A percentile compares a stretch with the other conserved stretches of the same genome.
Evolutionary conservation across 2,329 filamentous ascomycete species (phyloP).

Genomic region (Aspergillus jensenii): DNA sequence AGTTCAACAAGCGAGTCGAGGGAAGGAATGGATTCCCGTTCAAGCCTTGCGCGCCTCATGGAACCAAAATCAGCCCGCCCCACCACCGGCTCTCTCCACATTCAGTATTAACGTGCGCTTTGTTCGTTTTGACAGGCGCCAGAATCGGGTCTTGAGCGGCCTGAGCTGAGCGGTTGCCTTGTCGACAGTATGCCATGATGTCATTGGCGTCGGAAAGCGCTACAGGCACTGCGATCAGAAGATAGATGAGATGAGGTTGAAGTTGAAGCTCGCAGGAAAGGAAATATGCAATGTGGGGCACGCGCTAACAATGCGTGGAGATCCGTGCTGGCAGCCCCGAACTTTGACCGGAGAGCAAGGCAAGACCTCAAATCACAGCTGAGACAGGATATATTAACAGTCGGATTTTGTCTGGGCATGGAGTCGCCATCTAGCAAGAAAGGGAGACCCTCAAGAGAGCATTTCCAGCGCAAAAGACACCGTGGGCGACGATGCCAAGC

Average conservation of each 20-base stretch:
- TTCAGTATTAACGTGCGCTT: neutral
- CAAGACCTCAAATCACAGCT: neutral
- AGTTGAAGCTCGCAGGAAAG: neutral
- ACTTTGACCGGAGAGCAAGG: neutral
- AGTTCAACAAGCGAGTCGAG: conserved; percentile 6
- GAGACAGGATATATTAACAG: neutral
- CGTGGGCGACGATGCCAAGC: neutral
- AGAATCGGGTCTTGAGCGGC: neutral
- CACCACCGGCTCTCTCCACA: conserved; percentile 4
- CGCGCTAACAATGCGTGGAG: neutral
- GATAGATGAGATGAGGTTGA: neutral
- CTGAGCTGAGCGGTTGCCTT: neutral
- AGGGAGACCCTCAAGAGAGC: neutral
- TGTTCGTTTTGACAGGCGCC: neutral
- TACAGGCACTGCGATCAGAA: neutral
- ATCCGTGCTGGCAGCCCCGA: neutral
- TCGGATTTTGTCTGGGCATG: neutral
- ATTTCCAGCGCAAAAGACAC: neutral
- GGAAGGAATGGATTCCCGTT: neutral
- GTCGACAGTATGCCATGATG: neutral
- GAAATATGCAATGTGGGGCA: neutral
- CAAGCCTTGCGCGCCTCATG: neutral
- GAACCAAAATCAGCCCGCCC: conserved; percentile 2
- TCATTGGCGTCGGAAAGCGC: neutral
- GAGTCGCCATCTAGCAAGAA: neutral